Conservation (phyloP, 495 filamentous ascomycete species). For the Trichoderma asperelloides region DNA sequence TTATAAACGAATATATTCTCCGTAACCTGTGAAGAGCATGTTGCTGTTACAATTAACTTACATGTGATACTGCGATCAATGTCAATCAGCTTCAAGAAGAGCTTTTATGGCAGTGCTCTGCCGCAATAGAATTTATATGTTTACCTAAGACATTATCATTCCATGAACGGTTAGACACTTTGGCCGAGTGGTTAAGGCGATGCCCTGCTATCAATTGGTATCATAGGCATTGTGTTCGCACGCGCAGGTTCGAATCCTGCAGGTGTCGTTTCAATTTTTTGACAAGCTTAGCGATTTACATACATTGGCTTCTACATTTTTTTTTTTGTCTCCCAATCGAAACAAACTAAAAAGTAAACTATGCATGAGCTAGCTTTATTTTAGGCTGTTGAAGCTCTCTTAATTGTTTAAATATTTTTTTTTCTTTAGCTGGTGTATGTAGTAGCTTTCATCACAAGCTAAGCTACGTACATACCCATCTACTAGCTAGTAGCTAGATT, state of each 20-base stretch:
- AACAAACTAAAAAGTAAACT: too few species aligned
- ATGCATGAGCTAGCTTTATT: too few species aligned
- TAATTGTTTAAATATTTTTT: not conserved
- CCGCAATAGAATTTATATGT: too few species aligned
- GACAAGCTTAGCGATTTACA: too few species aligned
- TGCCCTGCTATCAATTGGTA: conserved; percentile 5
- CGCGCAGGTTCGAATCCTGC: conserved; percentile 8
- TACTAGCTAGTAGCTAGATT: too few species aligned
- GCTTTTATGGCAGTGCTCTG: too few species aligned
- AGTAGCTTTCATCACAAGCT: not conserved
- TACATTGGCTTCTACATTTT: not conserved
- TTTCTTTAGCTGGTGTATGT: too few species aligned
- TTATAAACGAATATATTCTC: not conserved
- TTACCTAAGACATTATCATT: not conserved
- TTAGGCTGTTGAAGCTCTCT: not conserved
- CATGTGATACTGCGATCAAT: too few species aligned
- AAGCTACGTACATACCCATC: too few species aligned
- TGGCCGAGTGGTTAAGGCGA: conserved; percentile 8
- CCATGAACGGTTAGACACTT: conserved; percentile 2
- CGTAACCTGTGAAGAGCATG: not conserved
- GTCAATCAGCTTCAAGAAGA: too few species aligned
- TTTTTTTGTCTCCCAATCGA: not conserved
- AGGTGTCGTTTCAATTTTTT: not conserved
- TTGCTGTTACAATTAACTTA: too few species aligned
- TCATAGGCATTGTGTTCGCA: conserved; percentile 8